Evolutionary conservation across 768 basidiomycete species (phyloP).

Genomic region (Pulveroboletus sp.): DNA sequence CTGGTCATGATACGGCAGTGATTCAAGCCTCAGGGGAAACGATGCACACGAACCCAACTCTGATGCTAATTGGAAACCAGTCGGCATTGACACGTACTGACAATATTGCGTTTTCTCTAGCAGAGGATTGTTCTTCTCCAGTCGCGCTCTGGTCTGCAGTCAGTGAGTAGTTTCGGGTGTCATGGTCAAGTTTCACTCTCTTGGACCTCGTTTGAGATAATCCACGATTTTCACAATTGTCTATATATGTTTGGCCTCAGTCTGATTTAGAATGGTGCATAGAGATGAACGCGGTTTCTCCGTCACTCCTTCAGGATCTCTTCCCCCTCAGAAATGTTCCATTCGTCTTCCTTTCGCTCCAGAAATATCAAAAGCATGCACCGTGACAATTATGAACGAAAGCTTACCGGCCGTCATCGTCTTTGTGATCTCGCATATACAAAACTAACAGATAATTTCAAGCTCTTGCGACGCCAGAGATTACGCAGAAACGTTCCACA

Average conservation of each 20-base stretch:
- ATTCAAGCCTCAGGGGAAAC: slow-evolving; percentile 23
- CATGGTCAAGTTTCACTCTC: background rate
- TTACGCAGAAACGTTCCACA: slow-evolving; percentile 4
- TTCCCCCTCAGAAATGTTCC: slow-evolving; percentile 1
- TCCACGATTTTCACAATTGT: background rate
- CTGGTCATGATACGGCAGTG: background rate
- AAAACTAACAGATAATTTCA: slow-evolving; percentile 20
- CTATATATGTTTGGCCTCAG: background rate
- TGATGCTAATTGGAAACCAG: slow-evolving; percentile 8
- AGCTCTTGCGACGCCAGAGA: slow-evolving; percentile 15
- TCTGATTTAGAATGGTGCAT: slow-evolving; percentile 13
- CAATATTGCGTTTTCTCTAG: too few species aligned
- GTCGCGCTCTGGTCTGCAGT: too few species aligned
- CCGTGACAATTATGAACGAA: slow-evolving; percentile 6
- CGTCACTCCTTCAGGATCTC: background rate
- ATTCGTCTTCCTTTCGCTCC: slow-evolving; percentile 8
- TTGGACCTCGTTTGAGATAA: background rate
- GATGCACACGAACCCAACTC: slow-evolving; percentile 22
- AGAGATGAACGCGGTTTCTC: background rate
- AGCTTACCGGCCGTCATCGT: slow-evolving; percentile 5
- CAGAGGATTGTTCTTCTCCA: too few species aligned
- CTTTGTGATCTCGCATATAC: slow-evolving; percentile 16
- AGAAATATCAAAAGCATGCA: slow-evolving; percentile 13
- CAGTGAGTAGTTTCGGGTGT: too few species aligned
- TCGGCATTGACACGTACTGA: slow-evolving; percentile 13